These are phyloP conservation scores for Penicillium turbatum DNA, from an alignment of 495 filamentous ascomycete genomes.

Conservation along the genomic window DNA sequence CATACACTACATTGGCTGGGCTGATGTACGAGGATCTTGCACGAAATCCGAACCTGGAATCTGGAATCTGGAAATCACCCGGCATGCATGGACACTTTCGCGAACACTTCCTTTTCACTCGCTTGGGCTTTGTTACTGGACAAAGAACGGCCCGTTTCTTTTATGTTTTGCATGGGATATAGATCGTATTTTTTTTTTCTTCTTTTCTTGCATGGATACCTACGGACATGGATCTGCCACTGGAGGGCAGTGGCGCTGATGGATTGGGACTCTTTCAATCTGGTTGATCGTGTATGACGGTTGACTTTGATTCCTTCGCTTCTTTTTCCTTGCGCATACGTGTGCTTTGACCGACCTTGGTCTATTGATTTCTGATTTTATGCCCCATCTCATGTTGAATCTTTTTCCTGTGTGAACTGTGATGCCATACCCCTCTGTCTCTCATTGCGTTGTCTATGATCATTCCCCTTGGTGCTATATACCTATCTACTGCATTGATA, in stretches of 20 bases:
- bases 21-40: not conserved
- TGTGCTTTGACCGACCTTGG: conserved; percentile 4
- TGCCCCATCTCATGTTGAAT: conserved; percentile 7
- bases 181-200: conserved; percentile 23
- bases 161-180: conserved; percentile 22
- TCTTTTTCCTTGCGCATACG: conserved; percentile 16
- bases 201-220: conserved; percentile 19
- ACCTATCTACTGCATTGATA: conserved; percentile 3
- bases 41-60: not conserved
- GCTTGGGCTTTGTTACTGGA: conserved; percentile 2
- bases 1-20: not conserved
- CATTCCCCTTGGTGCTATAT: conserved; percentile 4
- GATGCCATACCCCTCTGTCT: conserved; percentile 11
- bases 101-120: conserved; percentile 9
- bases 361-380: not conserved
- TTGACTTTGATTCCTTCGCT: conserved; percentile 15
- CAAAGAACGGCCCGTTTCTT: conserved; percentile 5
- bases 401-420: conserved; percentile 7
- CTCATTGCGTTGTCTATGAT: conserved; percentile 7
- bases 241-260: conserved; percentile 32
- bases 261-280: conserved; percentile 12
- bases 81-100: not conserved
- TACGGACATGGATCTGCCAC: conserved; percentile 32
- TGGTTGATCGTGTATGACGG: conserved; percentile 13
- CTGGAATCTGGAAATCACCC: too few relatives aligned